Base-by-base conservation (phyloP, 805 yeast genomes). In the Wickerhamiella parazyma region DNA sequence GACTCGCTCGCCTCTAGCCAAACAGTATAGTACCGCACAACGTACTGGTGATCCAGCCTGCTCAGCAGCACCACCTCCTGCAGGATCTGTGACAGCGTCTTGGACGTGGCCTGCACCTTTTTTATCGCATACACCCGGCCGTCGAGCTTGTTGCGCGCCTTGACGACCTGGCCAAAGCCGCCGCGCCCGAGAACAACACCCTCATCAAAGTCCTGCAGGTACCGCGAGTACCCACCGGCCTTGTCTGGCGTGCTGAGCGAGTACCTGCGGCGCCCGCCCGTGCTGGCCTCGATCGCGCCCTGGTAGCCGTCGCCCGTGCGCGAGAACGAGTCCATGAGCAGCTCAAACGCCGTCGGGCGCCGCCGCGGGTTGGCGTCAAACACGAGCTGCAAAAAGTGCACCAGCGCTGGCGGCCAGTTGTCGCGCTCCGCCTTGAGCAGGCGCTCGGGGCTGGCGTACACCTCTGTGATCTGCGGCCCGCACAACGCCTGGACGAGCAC, bases 141-240 rank as follows among this genome's bases (percentile, higher is more conserved):
- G 58, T 91, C 99, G 50, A 91, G 71, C 46, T 87, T 73, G 58
- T 87, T 89, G 48, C 98, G 69, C 0, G 91, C 97, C 55, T 89
- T 87, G n/a, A 91, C 95, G 7, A 91, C 99, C 60, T 91, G 96
- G 5, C 99, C 99, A 63, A 81, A 91, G 0, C 94, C 99, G 33
- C 99, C 99, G 52, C 78, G 76, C 2, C 99, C 99, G 7, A 91
- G 63, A 17, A 79, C 75, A 0, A 89, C 91, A 36, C 85, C 81
- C 57, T 91, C 98, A 60, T 91, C 98, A 61, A 93, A 91, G 58
- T 91, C 99, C 49, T 87, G 75, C 3, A 78, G 81, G 57, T 89
- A 91, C 49, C 98, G 69, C 0, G 95, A 85, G 45, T 68, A 62
- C 1, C 45, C 26, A 18, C 43, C 19, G 4, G 14, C 14, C 16